Evolutionary conservation across 2,329 filamentous ascomycete genomes (phyloP).

Genomic region (Fusarium cicatricum): DNA sequence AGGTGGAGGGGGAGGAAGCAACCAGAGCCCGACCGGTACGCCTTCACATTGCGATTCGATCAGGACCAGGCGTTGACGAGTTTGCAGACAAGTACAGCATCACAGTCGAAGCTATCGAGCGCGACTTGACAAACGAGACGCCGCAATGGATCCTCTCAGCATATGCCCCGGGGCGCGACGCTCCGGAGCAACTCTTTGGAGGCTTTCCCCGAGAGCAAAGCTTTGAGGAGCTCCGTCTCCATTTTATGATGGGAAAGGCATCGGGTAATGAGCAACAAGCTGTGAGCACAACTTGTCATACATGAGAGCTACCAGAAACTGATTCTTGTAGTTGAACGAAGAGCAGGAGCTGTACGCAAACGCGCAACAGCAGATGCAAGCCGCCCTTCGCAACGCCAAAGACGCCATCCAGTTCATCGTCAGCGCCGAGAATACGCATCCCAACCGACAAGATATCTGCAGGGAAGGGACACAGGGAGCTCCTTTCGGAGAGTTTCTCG

Average conservation of each 20-base stretch:
- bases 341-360: slow-evolving; percentile 69
- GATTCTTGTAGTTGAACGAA: slow-evolving; percentile 61
- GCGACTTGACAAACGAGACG: slow-evolving; percentile 73
- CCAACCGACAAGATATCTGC: slow-evolving; percentile 75
- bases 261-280: slow-evolving; percentile 66
- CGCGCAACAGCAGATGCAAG: slow-evolving; percentile 75
- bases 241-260: slow-evolving; percentile 69
- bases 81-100: slow-evolving; percentile 58
- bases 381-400: slow-evolving; percentile 72
- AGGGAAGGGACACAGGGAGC: slow-evolving; percentile 55
- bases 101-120: slow-evolving; percentile 65
- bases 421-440: slow-evolving; percentile 72
- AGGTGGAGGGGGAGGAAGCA: slow-evolving; percentile 38
- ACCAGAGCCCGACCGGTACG: slow-evolving; percentile 35
- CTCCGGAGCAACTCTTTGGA: slow-evolving; percentile 85
- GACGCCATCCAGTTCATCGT: slow-evolving; percentile 77
- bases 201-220: slow-evolving; percentile 83
- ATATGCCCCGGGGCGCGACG: slow-evolving; percentile 80
- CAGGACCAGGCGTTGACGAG: slow-evolving; percentile 18
- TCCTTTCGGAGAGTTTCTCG: slow-evolving; percentile 55
- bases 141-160: slow-evolving; percentile 88
- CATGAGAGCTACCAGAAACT: slow-evolving; percentile 17
- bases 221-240: slow-evolving; percentile 84
- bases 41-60: neutral
- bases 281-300: slow-evolving; percentile 48